Percentiles rank a stretch among this genome's conserved stretches.
Evolutionary conservation across 176 grass and related monocot species (phyloP).

Genomic region (Oryza glaberrima): DNA sequence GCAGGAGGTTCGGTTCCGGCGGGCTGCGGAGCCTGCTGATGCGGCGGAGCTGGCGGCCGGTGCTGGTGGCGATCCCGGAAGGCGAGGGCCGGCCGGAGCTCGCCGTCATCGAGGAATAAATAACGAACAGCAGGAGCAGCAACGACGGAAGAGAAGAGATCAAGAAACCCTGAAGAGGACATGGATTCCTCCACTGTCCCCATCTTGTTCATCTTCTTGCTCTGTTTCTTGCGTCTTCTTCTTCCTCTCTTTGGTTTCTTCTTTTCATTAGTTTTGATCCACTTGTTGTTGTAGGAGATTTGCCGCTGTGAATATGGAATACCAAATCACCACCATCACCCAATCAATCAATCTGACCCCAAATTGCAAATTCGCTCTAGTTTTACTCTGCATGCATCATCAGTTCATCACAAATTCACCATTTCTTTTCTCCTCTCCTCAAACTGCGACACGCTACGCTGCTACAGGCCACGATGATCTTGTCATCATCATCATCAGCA

Average conservation of each 20-base stretch:
- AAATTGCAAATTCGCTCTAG: neutral
- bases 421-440: neutral
- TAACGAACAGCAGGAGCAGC: neutral
- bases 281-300: neutral
- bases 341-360: neutral
- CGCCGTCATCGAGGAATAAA: constrained; percentile 43
- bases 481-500: neutral
- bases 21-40: constrained; percentile 54
- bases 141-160: neutral
- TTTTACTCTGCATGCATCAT: too few relatives aligned
- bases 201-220: neutral
- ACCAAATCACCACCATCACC: neutral
- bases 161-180: neutral
- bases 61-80: constrained; percentile 57
- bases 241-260: neutral
- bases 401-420: neutral
- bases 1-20: constrained; percentile 37
- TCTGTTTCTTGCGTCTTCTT: neutral
- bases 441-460: neutral
- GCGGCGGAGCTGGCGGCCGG: constrained; percentile 64
- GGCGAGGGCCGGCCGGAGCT: constrained; percentile 41
- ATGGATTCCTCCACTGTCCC: neutral
- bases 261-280: neutral
- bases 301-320: constrained; percentile 38
- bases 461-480: neutral